A percentile compares a stretch with the other conserved stretches of the same genome.
Conservation (phyloP, 345 rosid genomes). For the Boechera retrofracta region DNA sequence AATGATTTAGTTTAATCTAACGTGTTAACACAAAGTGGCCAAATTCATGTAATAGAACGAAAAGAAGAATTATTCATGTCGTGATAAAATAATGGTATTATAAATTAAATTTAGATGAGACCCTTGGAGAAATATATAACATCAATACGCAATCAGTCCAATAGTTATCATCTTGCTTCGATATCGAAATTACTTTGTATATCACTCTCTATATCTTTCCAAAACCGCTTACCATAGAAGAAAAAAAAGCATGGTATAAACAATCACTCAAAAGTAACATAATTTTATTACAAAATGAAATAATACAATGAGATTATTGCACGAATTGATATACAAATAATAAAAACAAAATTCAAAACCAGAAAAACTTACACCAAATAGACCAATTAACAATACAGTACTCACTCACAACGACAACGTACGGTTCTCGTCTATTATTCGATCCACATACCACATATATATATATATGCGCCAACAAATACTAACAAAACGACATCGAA, state of each 20-base stretch:
- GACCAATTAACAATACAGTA: slow-evolving; percentile 26
- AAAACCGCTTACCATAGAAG: background rate
- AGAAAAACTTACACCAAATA: slow-evolving; percentile 9
- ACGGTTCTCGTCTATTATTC: slow-evolving; percentile 25
- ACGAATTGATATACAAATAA: slow-evolving; percentile 17
- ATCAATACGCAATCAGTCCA: background rate
- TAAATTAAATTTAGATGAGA: too few species aligned
- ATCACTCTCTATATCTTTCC: background rate
- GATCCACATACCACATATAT: slow-evolving; percentile 2
- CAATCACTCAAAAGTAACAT: slow-evolving; percentile 14
- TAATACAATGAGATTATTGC: slow-evolving; percentile 16
- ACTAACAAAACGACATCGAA: slow-evolving; percentile 14
- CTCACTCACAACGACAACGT: slow-evolving; percentile 28
- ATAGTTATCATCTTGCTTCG: background rate
- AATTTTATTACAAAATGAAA: slow-evolving; percentile 25
- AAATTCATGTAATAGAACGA: background rate
- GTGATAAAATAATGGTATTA: background rate
- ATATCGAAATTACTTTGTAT: background rate
- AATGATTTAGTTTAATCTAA: background rate
- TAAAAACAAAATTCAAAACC: background rate
- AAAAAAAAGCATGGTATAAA: background rate
- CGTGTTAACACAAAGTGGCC: background rate
- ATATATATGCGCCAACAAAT: slow-evolving; percentile 2
- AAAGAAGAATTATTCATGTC: background rate
- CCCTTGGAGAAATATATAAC: background rate